Evolutionary conservation across 1,284 basidiomycete species (phyloP).

Genomic region (Ceratobasidium sp.): DNA sequence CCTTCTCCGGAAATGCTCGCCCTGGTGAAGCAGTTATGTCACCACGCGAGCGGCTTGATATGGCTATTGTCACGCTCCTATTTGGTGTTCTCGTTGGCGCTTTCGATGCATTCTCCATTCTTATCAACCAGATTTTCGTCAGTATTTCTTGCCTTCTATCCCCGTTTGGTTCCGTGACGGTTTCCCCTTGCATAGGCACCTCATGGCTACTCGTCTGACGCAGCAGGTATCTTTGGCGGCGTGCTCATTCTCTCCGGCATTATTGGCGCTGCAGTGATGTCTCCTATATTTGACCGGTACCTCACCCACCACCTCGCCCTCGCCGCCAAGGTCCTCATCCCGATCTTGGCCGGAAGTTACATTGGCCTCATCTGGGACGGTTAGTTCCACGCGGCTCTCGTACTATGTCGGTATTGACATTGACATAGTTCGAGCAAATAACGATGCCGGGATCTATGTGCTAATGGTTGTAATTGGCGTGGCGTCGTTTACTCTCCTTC

Average conservation of each 20-base stretch:
- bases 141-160: slow-evolving; percentile 49
- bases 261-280: slow-evolving; percentile 68
- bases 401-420: not conserved
- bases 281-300: slow-evolving; percentile 80
- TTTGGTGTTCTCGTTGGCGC: slow-evolving; percentile 74
- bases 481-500: slow-evolving; percentile 72
- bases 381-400: slow-evolving; percentile 53
- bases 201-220: slow-evolving; percentile 72
- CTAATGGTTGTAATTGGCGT: slow-evolving; percentile 75
- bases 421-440: slow-evolving; percentile 65
- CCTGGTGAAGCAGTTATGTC: slow-evolving; percentile 66
- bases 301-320: slow-evolving; percentile 74
- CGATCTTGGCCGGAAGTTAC: slow-evolving; percentile 70
- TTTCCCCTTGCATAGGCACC: slow-evolving; percentile 63
- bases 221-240: slow-evolving; percentile 67
- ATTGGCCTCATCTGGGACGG: slow-evolving; percentile 74
- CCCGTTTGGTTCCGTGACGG: not conserved
- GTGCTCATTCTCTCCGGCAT: slow-evolving; percentile 64
- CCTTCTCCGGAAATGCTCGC: slow-evolving; percentile 62
- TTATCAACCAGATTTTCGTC: slow-evolving; percentile 75
- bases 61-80: slow-evolving; percentile 64
- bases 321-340: slow-evolving; percentile 68
- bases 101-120: slow-evolving; percentile 67
- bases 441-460: slow-evolving; percentile 68
- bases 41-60: slow-evolving; percentile 72